Evolutionary conservation across 1,284 basidiomycete genomes (phyloP), one percentile per base, ranked within the genome.

Genomic region (Coriolopsis trogii): DNA sequence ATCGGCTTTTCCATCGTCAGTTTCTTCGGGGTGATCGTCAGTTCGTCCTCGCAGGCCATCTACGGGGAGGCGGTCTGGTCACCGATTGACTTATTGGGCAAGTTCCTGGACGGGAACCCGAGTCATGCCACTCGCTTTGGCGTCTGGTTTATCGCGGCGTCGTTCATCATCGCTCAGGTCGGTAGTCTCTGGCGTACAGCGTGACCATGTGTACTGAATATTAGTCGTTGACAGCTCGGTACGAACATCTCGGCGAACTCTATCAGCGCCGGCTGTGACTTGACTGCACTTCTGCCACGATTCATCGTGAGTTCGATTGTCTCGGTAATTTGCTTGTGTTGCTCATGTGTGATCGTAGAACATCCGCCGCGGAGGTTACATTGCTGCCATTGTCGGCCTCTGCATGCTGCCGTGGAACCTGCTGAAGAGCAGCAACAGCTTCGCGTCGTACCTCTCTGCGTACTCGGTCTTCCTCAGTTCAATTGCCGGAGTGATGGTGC

Each of bases 221-320:
- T 21, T 20, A 8, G 42, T 9, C 15, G 6, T 9, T 1, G n/a
- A 6, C 21, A 56, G 58, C 49, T 55, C 31, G 85, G 85, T 24
- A 88, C 85, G 37, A 92, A 91, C 68, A 89, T 93, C 62, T 87
- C 88, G 10, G 91, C 93, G 44, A 95, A 95, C 73, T 88, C 87
- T 3, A 83, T 94, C 59, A 87, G 84, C 30, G 91, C 91, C 4
- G 91, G 93, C 6, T 91, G 90, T 63, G 92, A 95, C 70, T 72
- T 94, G 58, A 93, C 91, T 1, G 85, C 91, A 3, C 76, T 93
- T 29, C 75, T 84, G 60, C 90, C 92, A 49, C 84, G 87, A 25
- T 94, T 84, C 72, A 85, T 95, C 65, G 82, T 83, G 58, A 25
- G 78, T 71, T 30, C n/a, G n/a, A n/a, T n/a, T n/a, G n/a, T n/a